Evolutionary conservation across 1,284 basidiomycete species (phyloP), one percentile per base, ranked within the genome.

Genomic region (Schizophyllum commune): DNA sequence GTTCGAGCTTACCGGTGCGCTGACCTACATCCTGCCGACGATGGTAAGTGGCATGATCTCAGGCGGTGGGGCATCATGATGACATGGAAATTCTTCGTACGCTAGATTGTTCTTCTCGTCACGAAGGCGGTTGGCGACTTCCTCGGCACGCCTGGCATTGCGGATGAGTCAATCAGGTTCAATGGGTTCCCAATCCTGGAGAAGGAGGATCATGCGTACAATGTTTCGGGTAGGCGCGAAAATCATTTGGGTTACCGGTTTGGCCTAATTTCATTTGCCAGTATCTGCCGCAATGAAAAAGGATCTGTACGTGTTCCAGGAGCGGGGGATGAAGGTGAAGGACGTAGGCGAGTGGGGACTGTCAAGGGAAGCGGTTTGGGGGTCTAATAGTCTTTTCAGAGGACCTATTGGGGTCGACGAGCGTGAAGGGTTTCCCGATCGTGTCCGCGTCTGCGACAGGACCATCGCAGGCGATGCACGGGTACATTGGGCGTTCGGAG

Each of bases 91-190:
- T 20, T 55, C 19, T 55, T 5, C 62, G 61, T 62, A 52, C 58
- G 52, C 11, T 67, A 96, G 94, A 96, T 99, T 68, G 95, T 98
- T 0, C 81, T 98, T 22, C 79, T 98, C 47, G 95, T 97, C 39
- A 98, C 97, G 15, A 99, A 98, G 75, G 94, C 94, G 6, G 95
- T 99, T 13, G 93, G 93, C n/a, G 97, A 99, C 71, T 90, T 94
- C 68, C 83, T 98, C 56, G 94, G 94, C 20, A 90, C 89, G 11
- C 92, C 85, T 58, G 97, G 97, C 1, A 98, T 99, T 65, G 94
- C 96, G 4, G 97, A 99, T 67, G 94, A 98, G 71, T 94, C 92
- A 83, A 99, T 99, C 69, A 84, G 88, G 21, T 96, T 99, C 76
- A 98, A 97, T 70, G 96, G 96, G 9, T 99, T 91, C 74, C 97